Conservation (phyloP, 1,139 yeast genomes). For the Candida sp. region DNA sequence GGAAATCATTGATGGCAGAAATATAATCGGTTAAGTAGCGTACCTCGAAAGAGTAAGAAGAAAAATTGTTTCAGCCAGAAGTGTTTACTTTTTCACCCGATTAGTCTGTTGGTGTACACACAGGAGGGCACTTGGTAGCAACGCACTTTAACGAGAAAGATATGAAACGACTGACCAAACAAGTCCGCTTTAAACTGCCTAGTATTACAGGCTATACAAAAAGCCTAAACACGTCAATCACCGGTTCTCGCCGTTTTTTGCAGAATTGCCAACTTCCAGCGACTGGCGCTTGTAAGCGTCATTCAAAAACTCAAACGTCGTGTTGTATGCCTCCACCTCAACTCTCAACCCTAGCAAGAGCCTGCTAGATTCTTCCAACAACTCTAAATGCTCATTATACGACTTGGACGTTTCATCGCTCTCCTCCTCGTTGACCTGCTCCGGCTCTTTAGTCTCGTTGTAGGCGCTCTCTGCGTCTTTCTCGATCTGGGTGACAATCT, state of each 20-base stretch:
- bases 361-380: conserved; percentile 28
- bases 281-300: conserved; percentile 17
- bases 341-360: conserved; percentile 35
- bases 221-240: no score
- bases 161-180: not conserved
- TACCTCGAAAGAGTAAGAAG: not conserved
- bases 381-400: conserved; percentile 29
- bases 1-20: not conserved
- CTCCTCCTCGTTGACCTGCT: conserved; percentile 10
- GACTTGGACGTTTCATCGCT: conserved; percentile 25
- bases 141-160: not conserved
- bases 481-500: conserved; percentile 8
- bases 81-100: conserved; percentile 1
- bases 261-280: not conserved
- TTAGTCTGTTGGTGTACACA: not conserved
- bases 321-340: conserved; percentile 34
- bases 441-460: not conserved
- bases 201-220: no score
- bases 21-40: not conserved
- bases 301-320: conserved; percentile 36
- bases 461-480: conserved; percentile 11
- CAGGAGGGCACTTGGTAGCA: not conserved
- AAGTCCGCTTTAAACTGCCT: no score
- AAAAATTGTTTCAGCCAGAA: not conserved
- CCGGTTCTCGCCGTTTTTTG: no score